Conservation (phyloP, 331 rosid genomes). For the Pyrus hybrid region DNA sequence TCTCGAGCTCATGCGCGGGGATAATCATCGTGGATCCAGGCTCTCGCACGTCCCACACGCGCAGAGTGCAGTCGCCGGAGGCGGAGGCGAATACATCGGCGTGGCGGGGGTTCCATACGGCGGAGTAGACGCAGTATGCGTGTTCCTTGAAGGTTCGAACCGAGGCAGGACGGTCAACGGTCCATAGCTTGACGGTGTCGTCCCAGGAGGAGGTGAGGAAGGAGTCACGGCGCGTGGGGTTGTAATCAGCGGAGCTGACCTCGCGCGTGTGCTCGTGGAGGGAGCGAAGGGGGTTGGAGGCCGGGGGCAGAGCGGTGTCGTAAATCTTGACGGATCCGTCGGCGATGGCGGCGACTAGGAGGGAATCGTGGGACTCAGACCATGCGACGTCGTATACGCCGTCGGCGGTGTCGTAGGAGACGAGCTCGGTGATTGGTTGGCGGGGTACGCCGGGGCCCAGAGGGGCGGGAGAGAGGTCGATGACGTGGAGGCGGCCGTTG, state of each 20-base stretch:
- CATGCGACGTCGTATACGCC: slow-evolving; percentile 11
- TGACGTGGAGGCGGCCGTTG: slow-evolving; percentile 86
- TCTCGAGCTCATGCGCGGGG: slow-evolving; percentile 73
- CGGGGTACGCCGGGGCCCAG: slow-evolving; percentile 4
- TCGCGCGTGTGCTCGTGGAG: slow-evolving; percentile 91
- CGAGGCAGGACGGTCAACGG: slow-evolving; percentile 66
- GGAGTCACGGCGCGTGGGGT: slow-evolving; percentile 86
- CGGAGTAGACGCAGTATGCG: slow-evolving; percentile 8
- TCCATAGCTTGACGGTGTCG: slow-evolving; percentile 81
- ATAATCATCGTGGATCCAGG: slow-evolving; percentile 77
- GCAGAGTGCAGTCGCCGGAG: slow-evolving; percentile 79
- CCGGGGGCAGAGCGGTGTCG: slow-evolving; percentile 65
- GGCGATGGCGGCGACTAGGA: slow-evolving; percentile 79
- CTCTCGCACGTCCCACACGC: slow-evolving; percentile 92
- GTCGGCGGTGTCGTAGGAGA: slow-evolving; percentile 11
- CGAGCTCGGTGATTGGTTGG: slow-evolving; percentile 43
- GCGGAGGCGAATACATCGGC: slow-evolving; percentile 87
- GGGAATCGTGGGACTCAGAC: slow-evolving; percentile 14
- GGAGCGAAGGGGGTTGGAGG: slow-evolving; percentile 16
- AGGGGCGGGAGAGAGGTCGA: slow-evolving; percentile 54
- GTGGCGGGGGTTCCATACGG: slow-evolving; percentile 88
- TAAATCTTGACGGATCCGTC: slow-evolving; percentile 92
- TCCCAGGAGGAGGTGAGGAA: slow-evolving; percentile 90
- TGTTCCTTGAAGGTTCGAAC: slow-evolving; percentile 84
- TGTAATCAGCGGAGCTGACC: slow-evolving; percentile 73